Evolutionary conservation across 2,329 filamentous ascomycete species (phyloP).

Genomic region (Pseudopithomyces maydicus): DNA sequence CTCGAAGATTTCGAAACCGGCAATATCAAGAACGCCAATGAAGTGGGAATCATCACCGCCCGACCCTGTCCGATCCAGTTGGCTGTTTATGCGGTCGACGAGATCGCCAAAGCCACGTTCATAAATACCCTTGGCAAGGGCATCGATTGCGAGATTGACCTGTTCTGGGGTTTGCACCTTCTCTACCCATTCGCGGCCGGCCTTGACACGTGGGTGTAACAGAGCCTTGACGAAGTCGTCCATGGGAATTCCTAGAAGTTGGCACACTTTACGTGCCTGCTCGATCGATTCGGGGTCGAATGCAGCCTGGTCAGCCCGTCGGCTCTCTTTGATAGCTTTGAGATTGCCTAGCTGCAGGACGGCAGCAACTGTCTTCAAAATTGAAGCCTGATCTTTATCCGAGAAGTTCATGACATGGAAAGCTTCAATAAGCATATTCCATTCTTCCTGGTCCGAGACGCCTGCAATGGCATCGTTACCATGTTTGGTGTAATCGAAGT

Average conservation of each 20-base stretch:
- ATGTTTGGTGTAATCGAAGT: slow-evolving; percentile 89
- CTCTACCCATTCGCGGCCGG: slow-evolving; percentile 96
- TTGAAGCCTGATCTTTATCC: slow-evolving; percentile 78
- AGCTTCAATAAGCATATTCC: slow-evolving; percentile 87
- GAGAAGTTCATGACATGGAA: slow-evolving; percentile 95
- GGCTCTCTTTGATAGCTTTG: slow-evolving; percentile 84
- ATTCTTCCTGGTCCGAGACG: slow-evolving; percentile 88
- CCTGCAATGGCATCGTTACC: slow-evolving; percentile 92
- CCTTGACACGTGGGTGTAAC: slow-evolving; percentile 91
- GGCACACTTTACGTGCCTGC: slow-evolving; percentile 79
- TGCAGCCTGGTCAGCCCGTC: slow-evolving; percentile 87
- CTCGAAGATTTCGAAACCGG: slow-evolving; percentile 98
- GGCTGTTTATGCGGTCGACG: slow-evolving; percentile 87
- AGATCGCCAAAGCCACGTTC: slow-evolving; percentile 94
- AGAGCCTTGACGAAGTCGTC: slow-evolving; percentile 88
- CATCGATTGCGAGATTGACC: slow-evolving; percentile 86
- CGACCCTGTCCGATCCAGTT: slow-evolving; percentile 84
- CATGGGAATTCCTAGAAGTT: slow-evolving; percentile 79
- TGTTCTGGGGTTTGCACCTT: slow-evolving; percentile 98
- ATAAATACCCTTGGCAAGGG: slow-evolving; percentile 95
- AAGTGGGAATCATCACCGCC: slow-evolving; percentile 89
- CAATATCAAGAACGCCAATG: slow-evolving; percentile 98
- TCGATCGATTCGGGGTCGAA: slow-evolving; percentile 75
- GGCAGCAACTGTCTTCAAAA: slow-evolving; percentile 85
- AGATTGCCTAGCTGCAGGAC: slow-evolving; percentile 95